phyloP scores from a whole-genome alignment of 257 asterid genomes.

The Gynochthodes officinalis region DNA sequence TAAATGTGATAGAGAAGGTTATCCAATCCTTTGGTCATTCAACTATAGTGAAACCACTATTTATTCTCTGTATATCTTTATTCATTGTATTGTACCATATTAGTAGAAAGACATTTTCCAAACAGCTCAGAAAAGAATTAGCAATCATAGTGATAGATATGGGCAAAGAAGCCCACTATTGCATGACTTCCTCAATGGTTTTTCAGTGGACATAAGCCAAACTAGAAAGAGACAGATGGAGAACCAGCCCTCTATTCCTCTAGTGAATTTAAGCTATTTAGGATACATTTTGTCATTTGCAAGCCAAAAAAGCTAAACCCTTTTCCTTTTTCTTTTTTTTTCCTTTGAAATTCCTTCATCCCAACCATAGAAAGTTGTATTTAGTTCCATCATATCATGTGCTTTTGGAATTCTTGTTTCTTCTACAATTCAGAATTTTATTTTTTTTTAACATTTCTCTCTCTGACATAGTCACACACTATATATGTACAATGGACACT shows the following conservation, averaged over 20 bases:
- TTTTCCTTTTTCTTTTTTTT: neutral
- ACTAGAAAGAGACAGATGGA: conserved; percentile 37
- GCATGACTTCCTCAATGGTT: neutral
- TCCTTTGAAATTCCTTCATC: neutral
- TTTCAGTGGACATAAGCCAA: conserved; percentile 31
- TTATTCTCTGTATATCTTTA: too few species aligned
- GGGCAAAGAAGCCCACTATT: neutral
- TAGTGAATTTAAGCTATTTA: conserved; percentile 19
- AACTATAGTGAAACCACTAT: too few species aligned
- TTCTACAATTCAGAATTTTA: conserved; percentile 8
- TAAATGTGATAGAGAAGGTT: too few species aligned
- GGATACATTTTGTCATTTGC: conserved; percentile 38
- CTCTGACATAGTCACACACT: neutral
- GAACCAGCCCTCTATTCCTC: conserved; percentile 29
- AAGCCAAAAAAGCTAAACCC: conserved; percentile 12
- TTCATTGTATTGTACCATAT: too few species aligned
- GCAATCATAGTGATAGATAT: neutral
- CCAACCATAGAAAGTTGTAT: neutral
- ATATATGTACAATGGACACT: neutral
- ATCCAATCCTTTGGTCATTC: too few species aligned
- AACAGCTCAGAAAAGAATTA: conserved; percentile 3
- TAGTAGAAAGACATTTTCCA: neutral
- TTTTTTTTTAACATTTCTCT: neutral
- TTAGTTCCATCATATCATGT: neutral
- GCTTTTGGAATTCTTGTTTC: conserved; percentile 20